phyloP scores from a whole-genome alignment of 2,329 filamentous ascomycete species.

The Emericellopsis atlantica region DNA sequence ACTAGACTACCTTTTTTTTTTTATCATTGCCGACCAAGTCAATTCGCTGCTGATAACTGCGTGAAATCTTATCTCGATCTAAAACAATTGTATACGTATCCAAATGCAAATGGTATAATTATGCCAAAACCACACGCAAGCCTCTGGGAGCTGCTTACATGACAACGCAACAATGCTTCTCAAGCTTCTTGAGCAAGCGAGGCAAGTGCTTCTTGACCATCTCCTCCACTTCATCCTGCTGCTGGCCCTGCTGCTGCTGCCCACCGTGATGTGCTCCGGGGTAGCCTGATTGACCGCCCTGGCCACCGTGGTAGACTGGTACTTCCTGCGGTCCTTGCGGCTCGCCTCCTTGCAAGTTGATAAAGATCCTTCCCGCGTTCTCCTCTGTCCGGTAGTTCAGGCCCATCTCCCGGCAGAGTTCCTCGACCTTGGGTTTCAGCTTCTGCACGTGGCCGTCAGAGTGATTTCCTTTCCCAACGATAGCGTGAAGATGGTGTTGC shows the following conservation, averaged over 20 bases:
- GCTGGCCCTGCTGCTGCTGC: conserved; percentile 28
- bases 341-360: conserved; percentile 68
- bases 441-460: conserved; percentile 72
- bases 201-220: conserved; percentile 48
- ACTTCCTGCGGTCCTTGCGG: conserved; percentile 30
- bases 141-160: conserved; percentile 42
- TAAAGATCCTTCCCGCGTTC: conserved; percentile 80
- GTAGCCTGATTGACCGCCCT: conserved; percentile 11
- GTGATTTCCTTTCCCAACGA: conserved; percentile 93
- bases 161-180: conserved; percentile 59
- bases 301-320: conserved; percentile 18
- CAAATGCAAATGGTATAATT: neutral
- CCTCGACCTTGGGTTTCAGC: conserved; percentile 89
- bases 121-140: neutral
- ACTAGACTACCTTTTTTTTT: too few species aligned
- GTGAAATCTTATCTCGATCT: neutral
- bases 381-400: conserved; percentile 76
- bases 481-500: conserved; percentile 79
- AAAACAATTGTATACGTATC: neutral
- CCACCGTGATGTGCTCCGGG: conserved; percentile 21
- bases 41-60: too few species aligned
- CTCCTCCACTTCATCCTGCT: conserved; percentile 43
- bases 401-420: conserved; percentile 71
- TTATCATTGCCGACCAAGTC: too few species aligned
- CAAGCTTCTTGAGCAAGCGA: conserved; percentile 49